Percentiles rank a stretch among this genome's conserved stretches.
Evolutionary conservation across 768 basidiomycete species (phyloP).

Genomic region (Suillus subalutaceus): DNA sequence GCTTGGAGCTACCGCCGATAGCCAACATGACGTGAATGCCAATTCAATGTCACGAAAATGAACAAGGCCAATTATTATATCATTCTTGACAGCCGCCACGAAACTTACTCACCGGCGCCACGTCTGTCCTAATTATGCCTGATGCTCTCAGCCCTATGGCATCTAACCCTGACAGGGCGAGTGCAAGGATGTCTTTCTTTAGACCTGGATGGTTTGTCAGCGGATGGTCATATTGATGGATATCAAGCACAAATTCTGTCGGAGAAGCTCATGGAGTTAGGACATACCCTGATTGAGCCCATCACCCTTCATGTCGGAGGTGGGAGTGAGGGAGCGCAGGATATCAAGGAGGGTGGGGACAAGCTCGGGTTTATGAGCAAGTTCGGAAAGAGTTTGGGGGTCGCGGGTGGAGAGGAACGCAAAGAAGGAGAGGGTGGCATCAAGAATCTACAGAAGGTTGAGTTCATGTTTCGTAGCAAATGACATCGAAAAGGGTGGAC

Average conservation of each 20-base stretch:
- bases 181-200: slow-evolving; percentile 53
- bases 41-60: slow-evolving; percentile 41
- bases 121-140: slow-evolving; percentile 63
- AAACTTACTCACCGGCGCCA: slow-evolving; percentile 47
- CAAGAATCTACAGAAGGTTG: slow-evolving; percentile 53
- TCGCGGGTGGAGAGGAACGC: slow-evolving; percentile 66
- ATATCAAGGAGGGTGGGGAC: slow-evolving; percentile 48
- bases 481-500: background rate
- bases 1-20: slow-evolving; percentile 32
- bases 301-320: background rate
- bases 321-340: slow-evolving; percentile 29
- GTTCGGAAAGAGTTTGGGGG: slow-evolving; percentile 52
- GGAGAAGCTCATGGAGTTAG: background rate
- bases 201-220: slow-evolving; percentile 16
- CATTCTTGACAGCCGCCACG: background rate
- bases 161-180: slow-evolving; percentile 35
- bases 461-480: background rate
- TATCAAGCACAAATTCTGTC: background rate
- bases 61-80: background rate
- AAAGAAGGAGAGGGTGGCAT: slow-evolving; percentile 64
- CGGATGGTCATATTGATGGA: background rate
- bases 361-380: slow-evolving; percentile 44
- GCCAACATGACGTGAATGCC: background rate
- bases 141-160: slow-evolving; percentile 51
- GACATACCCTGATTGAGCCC: slow-evolving; percentile 6